phyloP scores from a whole-genome alignment of 2,329 filamentous ascomycete genomes.

The Rhexocercosporidium sp. region DNA sequence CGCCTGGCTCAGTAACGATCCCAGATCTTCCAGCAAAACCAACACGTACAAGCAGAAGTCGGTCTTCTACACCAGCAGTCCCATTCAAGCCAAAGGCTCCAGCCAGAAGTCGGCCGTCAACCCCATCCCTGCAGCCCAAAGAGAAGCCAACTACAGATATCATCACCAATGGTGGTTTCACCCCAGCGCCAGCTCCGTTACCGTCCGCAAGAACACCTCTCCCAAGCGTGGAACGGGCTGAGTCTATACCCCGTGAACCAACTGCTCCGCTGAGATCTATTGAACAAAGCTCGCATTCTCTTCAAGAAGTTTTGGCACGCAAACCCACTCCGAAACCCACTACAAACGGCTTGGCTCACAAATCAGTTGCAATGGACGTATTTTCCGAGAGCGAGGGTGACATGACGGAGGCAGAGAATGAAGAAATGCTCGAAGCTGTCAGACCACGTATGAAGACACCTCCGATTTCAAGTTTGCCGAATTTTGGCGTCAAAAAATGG shows the following conservation, averaged over 20 bases:
- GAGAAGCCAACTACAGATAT: not conserved
- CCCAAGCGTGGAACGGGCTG: constrained; percentile 7
- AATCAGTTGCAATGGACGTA: constrained; percentile 9
- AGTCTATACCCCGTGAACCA: not conserved
- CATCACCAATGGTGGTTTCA: not conserved
- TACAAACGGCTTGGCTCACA: constrained; percentile 1
- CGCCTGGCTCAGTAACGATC: not conserved
- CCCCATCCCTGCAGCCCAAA: not conserved
- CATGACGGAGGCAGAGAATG: constrained; percentile 30
- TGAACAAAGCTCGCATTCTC: not conserved
- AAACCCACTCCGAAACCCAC: not conserved
- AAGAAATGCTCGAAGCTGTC: constrained; percentile 35
- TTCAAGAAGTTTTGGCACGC: not conserved
- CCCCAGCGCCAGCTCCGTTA: not conserved
- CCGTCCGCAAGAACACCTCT: constrained; percentile 1
- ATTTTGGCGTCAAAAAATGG: constrained; percentile 32
- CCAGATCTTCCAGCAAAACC: not conserved
- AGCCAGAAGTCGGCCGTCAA: constrained; percentile 10
- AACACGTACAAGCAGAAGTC: not conserved
- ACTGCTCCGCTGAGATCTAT: constrained; percentile 2
- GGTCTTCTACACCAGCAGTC: constrained; percentile 7
- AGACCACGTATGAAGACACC: constrained; percentile 41
- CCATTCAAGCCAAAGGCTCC: not conserved
- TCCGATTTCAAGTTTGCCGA: constrained; percentile 36
- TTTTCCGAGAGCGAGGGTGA: constrained; percentile 31